Conservation (phyloP, 176 grass and related monocot genomes). For the Aegilops bicornis region DNA sequence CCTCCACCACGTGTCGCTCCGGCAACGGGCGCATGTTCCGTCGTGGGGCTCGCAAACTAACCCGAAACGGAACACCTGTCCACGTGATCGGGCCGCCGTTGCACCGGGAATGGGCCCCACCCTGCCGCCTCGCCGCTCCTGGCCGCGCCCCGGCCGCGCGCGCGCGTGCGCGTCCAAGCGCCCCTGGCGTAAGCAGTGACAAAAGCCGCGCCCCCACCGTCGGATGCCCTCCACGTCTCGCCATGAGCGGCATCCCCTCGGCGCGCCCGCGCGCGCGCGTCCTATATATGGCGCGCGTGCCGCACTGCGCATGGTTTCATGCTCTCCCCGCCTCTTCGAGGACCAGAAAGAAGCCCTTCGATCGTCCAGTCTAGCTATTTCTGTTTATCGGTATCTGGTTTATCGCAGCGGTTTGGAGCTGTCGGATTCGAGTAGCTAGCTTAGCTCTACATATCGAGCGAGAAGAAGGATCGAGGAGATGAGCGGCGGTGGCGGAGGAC, state of each 20-base stretch:
- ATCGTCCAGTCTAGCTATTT: not conserved
- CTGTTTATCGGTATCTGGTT: not conserved
- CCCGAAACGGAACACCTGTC: constrained; percentile 41
- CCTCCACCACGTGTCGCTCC: not conserved
- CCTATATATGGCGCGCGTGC: constrained; percentile 39
- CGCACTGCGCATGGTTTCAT: constrained; percentile 36
- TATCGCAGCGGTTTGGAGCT: not conserved
- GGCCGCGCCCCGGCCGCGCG: not conserved
- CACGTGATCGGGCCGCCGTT: constrained; percentile 23
- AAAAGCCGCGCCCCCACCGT: not conserved
- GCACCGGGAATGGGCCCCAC: not conserved
- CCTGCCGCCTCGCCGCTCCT: constrained; percentile 8
- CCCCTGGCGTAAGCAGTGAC: constrained; percentile 48
- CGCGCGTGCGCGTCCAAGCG: constrained; percentile 21
- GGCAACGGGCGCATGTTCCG: not conserved
- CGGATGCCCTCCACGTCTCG: constrained; percentile 35
- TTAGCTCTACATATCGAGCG: not conserved
- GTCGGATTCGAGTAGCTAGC: not conserved
- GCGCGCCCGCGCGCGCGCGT: not conserved
- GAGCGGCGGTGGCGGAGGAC: constrained; percentile 24
- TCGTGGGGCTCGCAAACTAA: not conserved
- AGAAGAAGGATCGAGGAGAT: not conserved
- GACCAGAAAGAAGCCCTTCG: not conserved
- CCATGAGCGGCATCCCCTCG: not conserved
- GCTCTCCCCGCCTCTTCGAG: not conserved